Evolutionary conservation across 148 eudicot genomes (phyloP).

Genomic region (Vaccinium corymbosum): DNA sequence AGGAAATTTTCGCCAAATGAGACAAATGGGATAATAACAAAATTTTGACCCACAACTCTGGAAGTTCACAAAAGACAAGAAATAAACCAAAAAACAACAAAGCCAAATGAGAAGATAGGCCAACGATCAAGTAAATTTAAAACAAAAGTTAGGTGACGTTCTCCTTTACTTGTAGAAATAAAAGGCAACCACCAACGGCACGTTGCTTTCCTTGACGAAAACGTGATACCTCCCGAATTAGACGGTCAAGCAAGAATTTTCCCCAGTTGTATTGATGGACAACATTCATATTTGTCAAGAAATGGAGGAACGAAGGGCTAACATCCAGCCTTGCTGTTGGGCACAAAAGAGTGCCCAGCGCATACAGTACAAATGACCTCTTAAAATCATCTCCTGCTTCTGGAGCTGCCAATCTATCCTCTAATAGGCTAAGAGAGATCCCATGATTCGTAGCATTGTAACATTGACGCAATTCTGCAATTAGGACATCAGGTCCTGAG

Average conservation of each 20-base stretch:
- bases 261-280: constrained; percentile 49
- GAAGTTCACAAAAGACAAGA: background rate
- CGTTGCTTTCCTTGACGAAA: constrained; percentile 48
- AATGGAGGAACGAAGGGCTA: constrained; percentile 44
- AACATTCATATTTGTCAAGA: constrained; percentile 37
- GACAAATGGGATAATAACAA: background rate
- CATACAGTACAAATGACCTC: constrained; percentile 44
- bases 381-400: constrained; percentile 46
- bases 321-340: constrained; percentile 53
- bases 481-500: constrained; percentile 41
- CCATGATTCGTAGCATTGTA: constrained; percentile 47
- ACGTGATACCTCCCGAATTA: constrained; percentile 47
- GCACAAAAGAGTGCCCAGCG: constrained; percentile 40
- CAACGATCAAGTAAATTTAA: background rate
- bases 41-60: background rate
- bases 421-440: constrained; percentile 37
- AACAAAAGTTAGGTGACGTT: background rate
- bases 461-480: constrained; percentile 28
- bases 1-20: background rate
- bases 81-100: too few relatives aligned
- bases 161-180: constrained; percentile 40
- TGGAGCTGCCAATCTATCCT: constrained; percentile 39
- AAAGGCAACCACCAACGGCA: constrained; percentile 50
- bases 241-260: constrained; percentile 41
- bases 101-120: background rate